A percentile compares a stretch with the other conserved stretches of the same genome.
Conservation (phyloP, 345 rosid species). For the Schrenkiella parvula region DNA sequence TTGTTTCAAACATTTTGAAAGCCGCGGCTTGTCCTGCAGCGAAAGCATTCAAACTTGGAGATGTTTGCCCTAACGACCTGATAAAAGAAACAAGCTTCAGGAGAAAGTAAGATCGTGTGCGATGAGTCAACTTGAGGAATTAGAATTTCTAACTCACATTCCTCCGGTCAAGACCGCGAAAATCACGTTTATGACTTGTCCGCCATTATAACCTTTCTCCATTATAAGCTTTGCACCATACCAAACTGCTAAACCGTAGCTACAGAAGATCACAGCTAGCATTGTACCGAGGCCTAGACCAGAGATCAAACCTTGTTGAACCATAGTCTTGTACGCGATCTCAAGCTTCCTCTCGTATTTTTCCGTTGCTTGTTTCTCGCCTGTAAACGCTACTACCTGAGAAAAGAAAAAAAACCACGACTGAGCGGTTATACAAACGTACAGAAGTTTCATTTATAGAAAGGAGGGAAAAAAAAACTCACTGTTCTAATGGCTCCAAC, state of each 20-base stretch:
- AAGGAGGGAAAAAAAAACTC: constrained; percentile 1
- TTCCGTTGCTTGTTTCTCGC: constrained; percentile 67
- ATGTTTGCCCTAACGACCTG: constrained; percentile 85
- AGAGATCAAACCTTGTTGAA: constrained; percentile 64
- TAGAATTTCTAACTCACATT: constrained; percentile 44
- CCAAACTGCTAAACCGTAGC: constrained; percentile 69
- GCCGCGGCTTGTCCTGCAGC: constrained; percentile 80
- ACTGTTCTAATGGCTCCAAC: constrained; percentile 83
- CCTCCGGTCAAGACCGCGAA: constrained; percentile 69
- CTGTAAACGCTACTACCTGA: constrained; percentile 86
- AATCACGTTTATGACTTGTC: constrained; percentile 64
- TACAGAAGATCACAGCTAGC: constrained; percentile 41
- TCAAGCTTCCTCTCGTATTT: constrained; percentile 56
- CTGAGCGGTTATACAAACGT: neutral
- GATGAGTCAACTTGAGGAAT: neutral
- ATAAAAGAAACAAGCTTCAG: constrained; percentile 1
- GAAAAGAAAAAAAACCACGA: neutral
- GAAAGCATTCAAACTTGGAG: constrained; percentile 67
- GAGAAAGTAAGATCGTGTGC: neutral
- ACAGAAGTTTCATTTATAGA: neutral
- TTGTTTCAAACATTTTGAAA: constrained; percentile 55
- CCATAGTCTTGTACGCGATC: constrained; percentile 50
- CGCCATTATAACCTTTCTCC: constrained; percentile 66
- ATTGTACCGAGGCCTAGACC: constrained; percentile 65
- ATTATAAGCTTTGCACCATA: constrained; percentile 64